These are phyloP conservation scores for Triadica sebifera DNA, from an alignment of 345 rosid species.

Conservation along the genomic window DNA sequence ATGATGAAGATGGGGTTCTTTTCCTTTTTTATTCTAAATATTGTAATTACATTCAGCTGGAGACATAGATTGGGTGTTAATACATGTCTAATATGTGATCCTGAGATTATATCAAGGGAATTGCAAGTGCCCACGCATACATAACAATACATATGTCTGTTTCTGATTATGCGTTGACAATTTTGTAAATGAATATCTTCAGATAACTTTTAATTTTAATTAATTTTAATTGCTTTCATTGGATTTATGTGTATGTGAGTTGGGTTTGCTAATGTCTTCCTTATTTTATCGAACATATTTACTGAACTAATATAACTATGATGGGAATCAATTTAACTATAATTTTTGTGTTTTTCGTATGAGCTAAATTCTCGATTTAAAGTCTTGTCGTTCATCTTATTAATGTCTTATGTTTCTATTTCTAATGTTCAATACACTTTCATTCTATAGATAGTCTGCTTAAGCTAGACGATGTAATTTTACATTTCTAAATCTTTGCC, in stretches of 20 bases:
- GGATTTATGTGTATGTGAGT: background rate
- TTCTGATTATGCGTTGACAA: no score
- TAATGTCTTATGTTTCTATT: background rate
- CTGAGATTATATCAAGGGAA: background rate
- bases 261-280: background rate
- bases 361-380: background rate
- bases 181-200: background rate
- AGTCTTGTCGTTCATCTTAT: background rate
- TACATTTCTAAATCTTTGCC: constrained; percentile 11
- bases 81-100: background rate
- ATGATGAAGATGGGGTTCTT: background rate
- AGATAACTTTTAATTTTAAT: background rate
- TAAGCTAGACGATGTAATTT: background rate
- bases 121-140: no score
- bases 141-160: background rate
- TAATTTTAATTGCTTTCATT: background rate
- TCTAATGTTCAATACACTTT: background rate
- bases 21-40: background rate
- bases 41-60: background rate
- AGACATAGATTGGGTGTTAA: background rate
- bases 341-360: background rate
- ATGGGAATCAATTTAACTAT: background rate
- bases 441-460: constrained; percentile 2
- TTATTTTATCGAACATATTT: background rate
- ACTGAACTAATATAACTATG: background rate